Percentiles rank a stretch among this genome's conserved stretches.
phyloP scores from a whole-genome alignment of 768 basidiomycete species.

The Mycena olivaceomarginata region DNA sequence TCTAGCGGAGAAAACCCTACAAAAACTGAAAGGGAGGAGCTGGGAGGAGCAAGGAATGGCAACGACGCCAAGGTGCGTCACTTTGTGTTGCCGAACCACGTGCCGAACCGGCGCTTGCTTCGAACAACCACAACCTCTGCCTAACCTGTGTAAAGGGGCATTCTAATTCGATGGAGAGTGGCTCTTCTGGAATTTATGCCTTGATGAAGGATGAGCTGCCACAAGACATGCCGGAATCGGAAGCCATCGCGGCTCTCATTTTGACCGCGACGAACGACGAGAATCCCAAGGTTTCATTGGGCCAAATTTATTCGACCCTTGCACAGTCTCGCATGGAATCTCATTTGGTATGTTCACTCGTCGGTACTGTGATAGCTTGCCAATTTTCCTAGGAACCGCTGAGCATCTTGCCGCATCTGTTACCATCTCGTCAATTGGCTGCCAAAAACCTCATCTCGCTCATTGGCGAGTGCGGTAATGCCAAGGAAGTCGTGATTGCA shows the following conservation, averaged over 20 bases:
- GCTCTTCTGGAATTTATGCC: not conserved
- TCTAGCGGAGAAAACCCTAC: too few species aligned
- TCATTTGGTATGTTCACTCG: conserved; percentile 45
- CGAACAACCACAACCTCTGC: too few species aligned
- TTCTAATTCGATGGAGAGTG: not conserved
- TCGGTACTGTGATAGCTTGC: not conserved
- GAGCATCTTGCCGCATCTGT: conserved; percentile 61
- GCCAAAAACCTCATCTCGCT: conserved; percentile 63
- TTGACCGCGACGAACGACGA: conserved; percentile 59
- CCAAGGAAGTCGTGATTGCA: conserved; percentile 69
- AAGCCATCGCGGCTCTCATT: conserved; percentile 56
- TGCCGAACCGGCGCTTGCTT: too few species aligned
- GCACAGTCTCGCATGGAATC: conserved; percentile 47
- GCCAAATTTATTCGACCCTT: conserved; percentile 56
- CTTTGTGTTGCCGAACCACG: too few species aligned
- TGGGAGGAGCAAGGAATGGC: not conserved
- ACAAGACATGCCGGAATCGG: conserved; percentile 29
- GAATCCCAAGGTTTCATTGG: conserved; percentile 51
- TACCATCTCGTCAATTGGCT: conserved; percentile 59
- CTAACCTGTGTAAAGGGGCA: too few species aligned
- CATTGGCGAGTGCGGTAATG: conserved; percentile 62
- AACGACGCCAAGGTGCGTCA: conserved; percentile 16
- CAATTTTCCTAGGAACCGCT: conserved; percentile 65
- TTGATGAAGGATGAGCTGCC: not conserved
- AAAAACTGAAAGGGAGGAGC: too few species aligned